Percentiles rank a stretch among this genome's conserved stretches.
These are phyloP conservation scores for Arthrobotrys megalospora DNA, from an alignment of 2,329 filamentous ascomycete species.

Conservation along the genomic window DNA sequence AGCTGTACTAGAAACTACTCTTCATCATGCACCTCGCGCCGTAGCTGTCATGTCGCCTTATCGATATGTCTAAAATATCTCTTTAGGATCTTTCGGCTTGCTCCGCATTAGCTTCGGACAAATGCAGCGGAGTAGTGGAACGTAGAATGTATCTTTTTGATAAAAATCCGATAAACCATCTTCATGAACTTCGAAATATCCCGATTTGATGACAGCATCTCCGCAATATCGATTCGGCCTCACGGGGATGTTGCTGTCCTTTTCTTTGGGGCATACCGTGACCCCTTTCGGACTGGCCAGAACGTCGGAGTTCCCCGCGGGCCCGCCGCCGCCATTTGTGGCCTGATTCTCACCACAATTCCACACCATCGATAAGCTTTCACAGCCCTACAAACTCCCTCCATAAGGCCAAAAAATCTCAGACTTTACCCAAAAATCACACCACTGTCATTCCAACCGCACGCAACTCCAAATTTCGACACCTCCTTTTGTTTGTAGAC, in stretches of 20 bases:
- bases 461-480: conserved; percentile 34
- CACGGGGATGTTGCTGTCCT: neutral
- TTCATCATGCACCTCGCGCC: too few species aligned
- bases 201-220: neutral
- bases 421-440: conserved; percentile 28
- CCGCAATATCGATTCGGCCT: neutral
- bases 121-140: conserved; percentile 23
- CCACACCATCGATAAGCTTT: conserved; percentile 37
- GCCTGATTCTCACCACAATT: conserved; percentile 54
- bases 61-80: neutral
- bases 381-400: conserved; percentile 16
- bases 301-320: conserved; percentile 47
- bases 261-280: neutral
- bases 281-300: conserved; percentile 6
- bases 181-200: neutral
- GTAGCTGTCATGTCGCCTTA: too few species aligned
- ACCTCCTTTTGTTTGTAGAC: conserved; percentile 23
- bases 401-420: neutral
- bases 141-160: neutral
- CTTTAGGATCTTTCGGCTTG: neutral
- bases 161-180: neutral
- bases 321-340: conserved; percentile 43
- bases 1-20: neutral
- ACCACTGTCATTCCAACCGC: conserved; percentile 55
- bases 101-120: conserved; percentile 15